Conservation (phyloP, 345 rosid species). For the Pistacia vera region DNA sequence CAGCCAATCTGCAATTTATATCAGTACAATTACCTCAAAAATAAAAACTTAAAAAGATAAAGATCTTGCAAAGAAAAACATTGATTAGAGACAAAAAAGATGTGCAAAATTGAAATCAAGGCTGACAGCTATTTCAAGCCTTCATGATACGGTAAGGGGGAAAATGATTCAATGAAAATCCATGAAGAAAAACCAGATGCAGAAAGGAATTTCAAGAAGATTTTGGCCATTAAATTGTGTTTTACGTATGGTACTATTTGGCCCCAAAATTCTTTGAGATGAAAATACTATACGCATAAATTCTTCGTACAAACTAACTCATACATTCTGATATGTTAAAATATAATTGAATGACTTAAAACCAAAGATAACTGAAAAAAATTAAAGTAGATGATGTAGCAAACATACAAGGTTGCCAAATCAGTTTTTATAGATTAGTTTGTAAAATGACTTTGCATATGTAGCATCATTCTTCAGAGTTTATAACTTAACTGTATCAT, state of each 20-base stretch:
- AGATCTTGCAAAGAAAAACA: neutral
- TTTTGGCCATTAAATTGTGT: neutral
- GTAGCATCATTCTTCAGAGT: neutral
- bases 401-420: too few relatives aligned
- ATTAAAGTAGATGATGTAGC: too few relatives aligned
- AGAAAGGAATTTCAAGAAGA: neutral
- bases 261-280: neutral
- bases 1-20: constrained; percentile 72
- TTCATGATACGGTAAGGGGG: neutral
- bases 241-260: neutral
- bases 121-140: neutral
- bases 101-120: too few relatives aligned
- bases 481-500: neutral
- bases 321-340: too few relatives aligned
- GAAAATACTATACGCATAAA: too few relatives aligned
- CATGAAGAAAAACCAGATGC: neutral
- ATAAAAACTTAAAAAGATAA: neutral
- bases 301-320: too few relatives aligned
- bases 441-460: too few relatives aligned
- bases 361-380: too few relatives aligned
- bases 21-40: neutral
- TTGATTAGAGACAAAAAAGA: neutral
- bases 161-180: neutral
- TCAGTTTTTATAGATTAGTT: too few relatives aligned
- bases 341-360: too few relatives aligned